Base-by-base conservation (phyloP, 768 basidiomycete species). In the Russula virescens region DNA sequence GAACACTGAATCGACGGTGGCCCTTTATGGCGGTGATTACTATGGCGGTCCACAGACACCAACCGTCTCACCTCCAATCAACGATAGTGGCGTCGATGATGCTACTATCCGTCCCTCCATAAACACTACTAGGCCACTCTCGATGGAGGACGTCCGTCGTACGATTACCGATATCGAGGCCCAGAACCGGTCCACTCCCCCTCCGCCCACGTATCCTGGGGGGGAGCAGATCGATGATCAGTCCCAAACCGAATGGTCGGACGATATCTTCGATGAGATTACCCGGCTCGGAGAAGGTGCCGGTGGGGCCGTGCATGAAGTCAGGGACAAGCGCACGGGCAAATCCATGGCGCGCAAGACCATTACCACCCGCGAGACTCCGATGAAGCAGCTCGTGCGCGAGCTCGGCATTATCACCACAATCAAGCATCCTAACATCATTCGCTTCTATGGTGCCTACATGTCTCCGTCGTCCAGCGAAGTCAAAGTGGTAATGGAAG, bases 401-500 rank as follows among this genome's bases (percentile, higher is more conserved):
- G 97, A 99, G 76, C 80, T 98, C 59, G 84, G 85, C 58, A 96
- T 98, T 74, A 92, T 92, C 69, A 87, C 91, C 54, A 83, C 85
- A 58, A 92, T 89, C 58, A 78, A 85, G 52, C 91, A 96, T 69
- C 75, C 83, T 68, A 96, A 96, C 70, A 96, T 99, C 74, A 86
- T 94, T 63, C 80, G 81, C 51, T 99, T 96, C 77, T 88, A 92
- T 71, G 97, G 96, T 35, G 94, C 93, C 28, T 98, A 90, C 75
- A 87, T 88, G 81, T 85, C 86, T 16, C 89, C 88, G 23, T 90
- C 87, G 28, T 85, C 86, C 13, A 92, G 89, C 69, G 95, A 98
- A 74, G 87, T 99, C 69, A 95, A 95, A 73, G 90, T 99, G 68
- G 80, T 94, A 69, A 95, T 98, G 89, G 97, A 99, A 72, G 86